These are phyloP conservation scores for Vaccinium darrowii DNA, from an alignment of 148 eudicot species.

Conservation along the genomic window DNA sequence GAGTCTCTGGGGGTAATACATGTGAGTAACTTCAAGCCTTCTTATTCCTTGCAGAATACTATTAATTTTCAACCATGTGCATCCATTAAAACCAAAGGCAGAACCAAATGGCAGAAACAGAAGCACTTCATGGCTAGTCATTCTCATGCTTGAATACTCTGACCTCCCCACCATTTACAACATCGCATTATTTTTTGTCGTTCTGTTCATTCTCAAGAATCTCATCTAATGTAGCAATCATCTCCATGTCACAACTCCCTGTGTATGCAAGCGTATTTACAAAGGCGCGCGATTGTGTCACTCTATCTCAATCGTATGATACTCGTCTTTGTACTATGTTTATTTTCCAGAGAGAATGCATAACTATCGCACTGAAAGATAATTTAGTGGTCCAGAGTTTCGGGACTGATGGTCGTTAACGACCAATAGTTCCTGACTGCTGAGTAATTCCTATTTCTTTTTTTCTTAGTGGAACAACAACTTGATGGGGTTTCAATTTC, in stretches of 20 bases:
- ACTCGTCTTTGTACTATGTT: too few relatives aligned
- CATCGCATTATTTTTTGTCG: background rate
- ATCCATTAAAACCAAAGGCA: background rate
- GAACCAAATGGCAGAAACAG: background rate
- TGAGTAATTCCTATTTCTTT: too few relatives aligned
- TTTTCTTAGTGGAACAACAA: too few relatives aligned
- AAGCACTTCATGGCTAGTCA: background rate
- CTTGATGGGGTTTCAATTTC: too few relatives aligned
- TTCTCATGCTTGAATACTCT: background rate
- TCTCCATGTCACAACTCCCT: background rate
- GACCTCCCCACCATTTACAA: background rate
- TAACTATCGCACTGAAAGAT: too few relatives aligned
- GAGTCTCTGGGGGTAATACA: background rate
- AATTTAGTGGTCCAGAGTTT: too few relatives aligned
- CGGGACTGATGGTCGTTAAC: too few relatives aligned
- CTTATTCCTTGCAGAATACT: background rate
- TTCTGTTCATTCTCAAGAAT: background rate
- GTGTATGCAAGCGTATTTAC: background rate
- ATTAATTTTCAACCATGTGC: background rate
- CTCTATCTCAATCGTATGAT: too few relatives aligned
- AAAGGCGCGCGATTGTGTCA: too few relatives aligned
- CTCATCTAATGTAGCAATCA: background rate
- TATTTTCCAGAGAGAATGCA: too few relatives aligned
- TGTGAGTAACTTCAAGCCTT: constrained; percentile 1
- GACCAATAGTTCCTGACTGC: too few relatives aligned